Conservation (phyloP, 1,284 basidiomycete genomes). For the Leccinum pachyderme region DNA sequence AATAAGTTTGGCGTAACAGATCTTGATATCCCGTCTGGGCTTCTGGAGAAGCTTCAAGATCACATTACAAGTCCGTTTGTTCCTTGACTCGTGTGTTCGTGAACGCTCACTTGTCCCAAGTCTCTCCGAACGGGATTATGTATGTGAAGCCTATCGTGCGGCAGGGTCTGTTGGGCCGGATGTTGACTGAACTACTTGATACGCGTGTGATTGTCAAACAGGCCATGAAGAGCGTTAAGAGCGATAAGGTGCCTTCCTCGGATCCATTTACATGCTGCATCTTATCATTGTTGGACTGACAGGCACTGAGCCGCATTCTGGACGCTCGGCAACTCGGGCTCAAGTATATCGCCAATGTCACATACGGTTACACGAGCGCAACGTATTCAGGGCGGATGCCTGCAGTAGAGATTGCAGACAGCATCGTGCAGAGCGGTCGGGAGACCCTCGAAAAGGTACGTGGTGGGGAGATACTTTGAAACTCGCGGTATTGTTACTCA, state of each 20-base stretch:
- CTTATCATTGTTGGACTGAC: neutral
- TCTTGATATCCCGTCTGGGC: constrained; percentile 67
- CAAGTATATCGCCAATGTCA: constrained; percentile 87
- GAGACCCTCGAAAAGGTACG: constrained; percentile 91
- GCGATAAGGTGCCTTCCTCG: constrained; percentile 58
- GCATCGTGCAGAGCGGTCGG: constrained; percentile 94
- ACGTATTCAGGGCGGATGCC: constrained; percentile 97
- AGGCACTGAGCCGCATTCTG: constrained; percentile 75
- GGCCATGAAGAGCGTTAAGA: constrained; percentile 80
- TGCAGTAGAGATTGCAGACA: constrained; percentile 96
- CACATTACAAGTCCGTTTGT: constrained; percentile 65
- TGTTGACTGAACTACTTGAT: constrained; percentile 91
- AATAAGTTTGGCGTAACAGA: constrained; percentile 88
- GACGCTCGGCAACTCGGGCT: constrained; percentile 88
- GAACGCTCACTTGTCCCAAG: constrained; percentile 40
- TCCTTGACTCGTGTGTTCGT: neutral
- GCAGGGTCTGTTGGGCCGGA: constrained; percentile 83
- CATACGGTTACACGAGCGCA: constrained; percentile 94
- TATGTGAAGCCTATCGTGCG: constrained; percentile 88
- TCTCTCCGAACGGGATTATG: constrained; percentile 92
- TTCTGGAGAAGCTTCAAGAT: constrained; percentile 68
- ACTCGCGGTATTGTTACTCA: neutral
- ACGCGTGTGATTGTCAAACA: constrained; percentile 98
- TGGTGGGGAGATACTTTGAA: neutral
- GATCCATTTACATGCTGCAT: too few species aligned